These are phyloP conservation scores for Coemansia interrupta DNA, from an alignment of 192 early-diverging fungal species.

Conservation along the genomic window DNA sequence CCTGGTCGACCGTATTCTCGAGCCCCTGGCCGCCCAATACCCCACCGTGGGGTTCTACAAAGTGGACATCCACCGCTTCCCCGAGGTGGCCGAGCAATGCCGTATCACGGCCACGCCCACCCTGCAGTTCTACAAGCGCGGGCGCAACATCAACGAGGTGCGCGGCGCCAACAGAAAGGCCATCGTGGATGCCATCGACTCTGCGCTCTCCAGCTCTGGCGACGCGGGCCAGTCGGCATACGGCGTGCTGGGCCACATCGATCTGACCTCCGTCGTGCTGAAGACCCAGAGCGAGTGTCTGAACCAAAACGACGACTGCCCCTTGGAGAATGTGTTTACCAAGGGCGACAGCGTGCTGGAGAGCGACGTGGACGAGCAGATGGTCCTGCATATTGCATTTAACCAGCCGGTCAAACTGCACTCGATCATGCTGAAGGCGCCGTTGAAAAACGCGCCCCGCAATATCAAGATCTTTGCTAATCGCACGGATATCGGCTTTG, in stretches of 20 bases:
- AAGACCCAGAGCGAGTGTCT: slow-evolving; percentile 75
- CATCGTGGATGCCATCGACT: slow-evolving; percentile 65
- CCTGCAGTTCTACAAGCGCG: slow-evolving; percentile 65
- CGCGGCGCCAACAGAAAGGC: slow-evolving; percentile 74
- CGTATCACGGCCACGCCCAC: slow-evolving; percentile 46
- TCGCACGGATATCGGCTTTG: slow-evolving; percentile 76
- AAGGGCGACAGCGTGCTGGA: slow-evolving; percentile 70
- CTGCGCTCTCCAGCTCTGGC: slow-evolving; percentile 16
- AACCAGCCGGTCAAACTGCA: slow-evolving; percentile 71
- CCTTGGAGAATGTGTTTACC: slow-evolving; percentile 72
- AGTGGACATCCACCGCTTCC: slow-evolving; percentile 34
- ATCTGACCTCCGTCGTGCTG: slow-evolving; percentile 63
- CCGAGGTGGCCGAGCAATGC: slow-evolving; percentile 36
- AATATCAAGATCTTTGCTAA: slow-evolving; percentile 87
- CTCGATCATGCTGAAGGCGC: slow-evolving; percentile 57
- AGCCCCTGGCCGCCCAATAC: slow-evolving; percentile 19
- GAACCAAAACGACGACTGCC: slow-evolving; percentile 79
- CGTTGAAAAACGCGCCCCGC: slow-evolving; percentile 72
- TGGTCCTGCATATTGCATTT: slow-evolving; percentile 83
- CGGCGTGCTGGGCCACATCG: slow-evolving; percentile 56
- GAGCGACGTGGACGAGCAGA: slow-evolving; percentile 93
- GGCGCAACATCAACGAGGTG: slow-evolving; percentile 70
- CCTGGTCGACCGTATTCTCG: slow-evolving; percentile 28
- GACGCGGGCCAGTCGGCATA: slow-evolving; percentile 26
- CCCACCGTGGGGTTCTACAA: slow-evolving; percentile 44